Evolutionary conservation across 192 early-diverging fungal species (phyloP).

Genomic region (Umbelopsis ramanniana): DNA sequence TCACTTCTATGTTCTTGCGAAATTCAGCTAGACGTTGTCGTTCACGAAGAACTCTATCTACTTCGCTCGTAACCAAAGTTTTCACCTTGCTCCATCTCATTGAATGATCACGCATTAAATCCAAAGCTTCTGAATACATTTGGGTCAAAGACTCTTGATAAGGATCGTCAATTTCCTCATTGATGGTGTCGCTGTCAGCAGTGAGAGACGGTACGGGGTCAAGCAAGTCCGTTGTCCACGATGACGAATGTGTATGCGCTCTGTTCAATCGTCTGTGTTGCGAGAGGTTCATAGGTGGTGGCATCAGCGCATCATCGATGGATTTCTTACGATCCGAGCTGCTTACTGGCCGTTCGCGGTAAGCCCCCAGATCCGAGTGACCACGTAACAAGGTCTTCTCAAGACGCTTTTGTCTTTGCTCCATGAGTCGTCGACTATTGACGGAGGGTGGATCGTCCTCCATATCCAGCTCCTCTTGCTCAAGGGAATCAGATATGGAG

Average conservation of each 20-base stretch:
- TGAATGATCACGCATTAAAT: slow-evolving; percentile 17
- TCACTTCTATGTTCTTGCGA: slow-evolving; percentile 6
- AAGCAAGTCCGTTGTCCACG: slow-evolving; percentile 14
- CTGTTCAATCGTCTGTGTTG: slow-evolving; percentile 3
- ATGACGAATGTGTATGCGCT: not conserved
- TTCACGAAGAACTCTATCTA: slow-evolving; percentile 13
- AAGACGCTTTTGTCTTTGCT: not conserved
- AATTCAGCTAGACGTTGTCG: slow-evolving; percentile 10
- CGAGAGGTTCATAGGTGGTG: not conserved
- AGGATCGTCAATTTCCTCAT: not conserved
- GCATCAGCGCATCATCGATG: slow-evolving; percentile 7
- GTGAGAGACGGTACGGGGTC: slow-evolving; percentile 2
- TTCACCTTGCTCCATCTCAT: slow-evolving; percentile 14
- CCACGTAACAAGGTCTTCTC: slow-evolving; percentile 9
- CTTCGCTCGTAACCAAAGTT: slow-evolving; percentile 9
- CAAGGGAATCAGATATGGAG: not conserved
- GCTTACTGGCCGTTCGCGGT: not conserved
- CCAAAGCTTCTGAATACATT: slow-evolving; percentile 14
- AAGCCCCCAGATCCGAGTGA: slow-evolving; percentile 5
- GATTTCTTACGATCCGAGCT: slow-evolving; percentile 3
- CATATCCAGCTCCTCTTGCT: not conserved
- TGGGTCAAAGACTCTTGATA: slow-evolving; percentile 20
- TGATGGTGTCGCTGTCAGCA: slow-evolving; percentile 11
- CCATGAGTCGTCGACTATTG: not conserved
- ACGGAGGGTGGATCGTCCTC: not conserved